These are phyloP conservation scores for Arthrobotrys megalospora DNA, from an alignment of 2,329 filamentous ascomycete species.

Conservation along the genomic window DNA sequence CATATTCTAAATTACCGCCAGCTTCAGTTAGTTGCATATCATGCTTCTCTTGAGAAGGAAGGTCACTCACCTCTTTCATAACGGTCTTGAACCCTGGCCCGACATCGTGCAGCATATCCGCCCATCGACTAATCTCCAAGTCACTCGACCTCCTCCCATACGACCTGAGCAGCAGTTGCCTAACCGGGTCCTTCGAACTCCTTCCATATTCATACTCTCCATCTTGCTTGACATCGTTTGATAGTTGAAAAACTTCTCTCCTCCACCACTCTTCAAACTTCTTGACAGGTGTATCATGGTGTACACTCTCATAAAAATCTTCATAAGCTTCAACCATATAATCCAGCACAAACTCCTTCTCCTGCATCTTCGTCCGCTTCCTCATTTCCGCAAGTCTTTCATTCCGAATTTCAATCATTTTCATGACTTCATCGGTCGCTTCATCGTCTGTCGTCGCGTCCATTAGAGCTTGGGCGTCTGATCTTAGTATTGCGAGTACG, in stretches of 20 bases:
- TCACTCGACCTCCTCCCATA: background rate
- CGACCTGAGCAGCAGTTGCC: background rate
- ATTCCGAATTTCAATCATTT: slow-evolving; percentile 1
- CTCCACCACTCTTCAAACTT: slow-evolving; percentile 26
- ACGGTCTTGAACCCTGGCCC: slow-evolving; percentile 12
- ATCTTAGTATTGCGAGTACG: background rate
- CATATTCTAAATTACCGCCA: background rate
- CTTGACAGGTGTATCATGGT: slow-evolving; percentile 3
- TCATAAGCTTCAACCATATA: slow-evolving; percentile 49
- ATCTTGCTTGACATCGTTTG: background rate
- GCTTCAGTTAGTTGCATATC: background rate
- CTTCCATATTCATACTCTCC: background rate
- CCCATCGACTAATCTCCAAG: slow-evolving; percentile 7
- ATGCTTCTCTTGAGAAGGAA: background rate
- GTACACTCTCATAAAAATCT: slow-evolving; percentile 18
- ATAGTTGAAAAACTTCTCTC: slow-evolving; percentile 3
- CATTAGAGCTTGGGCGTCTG: slow-evolving; percentile 11
- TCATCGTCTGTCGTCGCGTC: slow-evolving; percentile 19
- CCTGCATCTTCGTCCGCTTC: background rate
- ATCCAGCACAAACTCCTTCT: slow-evolving; percentile 15
- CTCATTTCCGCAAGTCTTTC: background rate
- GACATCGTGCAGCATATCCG: slow-evolving; percentile 22
- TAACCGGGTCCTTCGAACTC: slow-evolving; percentile 1
- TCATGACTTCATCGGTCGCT: slow-evolving; percentile 6
- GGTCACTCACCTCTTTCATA: slow-evolving; percentile 13